phyloP scores from a whole-genome alignment of 768 basidiomycete genomes.

The Leccinum aurantiacum region DNA sequence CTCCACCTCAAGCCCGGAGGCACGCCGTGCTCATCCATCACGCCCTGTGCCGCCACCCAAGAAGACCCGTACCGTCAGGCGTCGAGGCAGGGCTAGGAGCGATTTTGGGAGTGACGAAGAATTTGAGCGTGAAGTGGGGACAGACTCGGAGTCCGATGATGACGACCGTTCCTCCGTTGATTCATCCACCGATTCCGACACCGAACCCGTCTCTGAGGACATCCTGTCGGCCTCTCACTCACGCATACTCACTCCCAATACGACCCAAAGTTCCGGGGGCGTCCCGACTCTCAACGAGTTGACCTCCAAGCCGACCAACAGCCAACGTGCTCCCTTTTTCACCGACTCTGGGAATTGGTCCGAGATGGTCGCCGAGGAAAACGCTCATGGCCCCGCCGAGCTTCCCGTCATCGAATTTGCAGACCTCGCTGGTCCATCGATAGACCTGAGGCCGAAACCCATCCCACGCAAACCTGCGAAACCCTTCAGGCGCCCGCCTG shows the following conservation, averaged over 20 bases:
- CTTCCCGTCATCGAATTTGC: constrained; percentile 82
- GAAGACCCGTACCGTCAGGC: constrained; percentile 49
- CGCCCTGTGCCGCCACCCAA: constrained; percentile 32
- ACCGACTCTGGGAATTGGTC: constrained; percentile 64
- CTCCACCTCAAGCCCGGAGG: constrained; percentile 31
- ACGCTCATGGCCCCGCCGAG: constrained; percentile 57
- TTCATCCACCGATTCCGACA: constrained; percentile 68
- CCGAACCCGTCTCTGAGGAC: constrained; percentile 68
- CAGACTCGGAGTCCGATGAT: constrained; percentile 68
- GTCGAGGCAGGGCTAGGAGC: constrained; percentile 61
- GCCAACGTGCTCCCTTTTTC: constrained; percentile 50
- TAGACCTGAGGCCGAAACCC: constrained; percentile 35
- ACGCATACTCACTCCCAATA: constrained; percentile 63
- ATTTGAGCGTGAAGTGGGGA: constrained; percentile 65
- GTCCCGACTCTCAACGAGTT: constrained; percentile 28
- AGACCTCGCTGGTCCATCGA: constrained; percentile 44
- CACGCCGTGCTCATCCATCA: constrained; percentile 32
- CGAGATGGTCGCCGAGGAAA: constrained; percentile 81
- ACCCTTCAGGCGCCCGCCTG: constrained; percentile 36
- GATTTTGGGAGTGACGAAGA: constrained; percentile 75
- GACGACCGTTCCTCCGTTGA: constrained; percentile 58
- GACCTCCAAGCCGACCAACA: constrained; percentile 27
- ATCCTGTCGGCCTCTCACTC: constrained; percentile 49
- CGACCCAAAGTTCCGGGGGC: constrained; percentile 59
- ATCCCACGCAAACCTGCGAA: constrained; percentile 44